phyloP scores from a whole-genome alignment of 2,329 filamentous ascomycete species.

The Podosphaera aphanis region DNA sequence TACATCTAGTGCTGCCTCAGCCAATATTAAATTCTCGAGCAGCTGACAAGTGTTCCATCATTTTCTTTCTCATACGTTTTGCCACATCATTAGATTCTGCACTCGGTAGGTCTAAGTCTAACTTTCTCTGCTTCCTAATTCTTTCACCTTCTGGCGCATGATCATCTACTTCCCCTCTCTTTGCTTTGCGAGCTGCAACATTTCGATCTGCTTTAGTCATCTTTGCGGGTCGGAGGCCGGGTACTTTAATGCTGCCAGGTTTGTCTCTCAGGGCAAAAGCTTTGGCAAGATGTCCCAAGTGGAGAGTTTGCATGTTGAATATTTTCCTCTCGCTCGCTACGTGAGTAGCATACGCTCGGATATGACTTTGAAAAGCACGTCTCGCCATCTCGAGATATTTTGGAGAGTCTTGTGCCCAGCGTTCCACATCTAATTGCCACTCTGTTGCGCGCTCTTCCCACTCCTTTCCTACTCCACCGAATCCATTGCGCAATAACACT shows the following conservation, averaged over 20 bases:
- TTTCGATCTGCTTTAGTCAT: conserved; percentile 20
- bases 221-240: conserved; percentile 20
- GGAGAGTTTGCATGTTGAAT: conserved; percentile 80
- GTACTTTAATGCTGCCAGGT: conserved; percentile 53
- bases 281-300: conserved; percentile 84
- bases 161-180: conserved; percentile 16
- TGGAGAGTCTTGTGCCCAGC: conserved; percentile 38
- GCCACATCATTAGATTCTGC: conserved; percentile 33
- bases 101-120: conserved; percentile 18
- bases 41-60: conserved; percentile 29
- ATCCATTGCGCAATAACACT: conserved; percentile 43
- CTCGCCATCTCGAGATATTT: conserved; percentile 59
- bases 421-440: conserved; percentile 40
- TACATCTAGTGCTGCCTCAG: conserved; percentile 13
- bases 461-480: conserved; percentile 26
- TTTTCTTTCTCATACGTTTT: conserved; percentile 40
- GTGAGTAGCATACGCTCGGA: conserved; percentile 88
- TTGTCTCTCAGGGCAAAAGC: conserved; percentile 76
- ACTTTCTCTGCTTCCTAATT: conserved; percentile 16
- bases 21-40: conserved; percentile 48
- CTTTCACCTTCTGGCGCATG: conserved; percentile 16
- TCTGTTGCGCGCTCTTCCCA: conserved; percentile 46
- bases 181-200: conserved; percentile 16
- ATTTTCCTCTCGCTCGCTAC: conserved; percentile 60
- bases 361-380: conserved; percentile 72